phyloP scores from a whole-genome alignment of 305 asterid genomes.

The Stenogyne calaminthoides region DNA sequence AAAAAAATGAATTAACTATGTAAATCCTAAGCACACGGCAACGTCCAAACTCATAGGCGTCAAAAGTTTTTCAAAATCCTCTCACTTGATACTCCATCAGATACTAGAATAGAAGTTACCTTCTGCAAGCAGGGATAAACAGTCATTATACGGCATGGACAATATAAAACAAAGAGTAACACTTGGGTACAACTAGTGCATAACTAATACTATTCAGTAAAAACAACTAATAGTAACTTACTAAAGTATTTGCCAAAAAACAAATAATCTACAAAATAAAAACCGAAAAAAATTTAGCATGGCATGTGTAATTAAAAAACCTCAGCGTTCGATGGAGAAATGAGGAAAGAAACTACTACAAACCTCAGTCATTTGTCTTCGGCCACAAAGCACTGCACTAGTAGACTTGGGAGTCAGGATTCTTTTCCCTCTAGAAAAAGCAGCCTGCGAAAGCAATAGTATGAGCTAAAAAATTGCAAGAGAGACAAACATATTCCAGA shows the following conservation, averaged over 20 bases:
- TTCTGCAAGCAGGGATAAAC: constrained; percentile 53
- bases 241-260: neutral
- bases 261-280: neutral
- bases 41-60: constrained; percentile 23
- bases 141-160: neutral
- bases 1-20: constrained; percentile 31
- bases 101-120: constrained; percentile 69
- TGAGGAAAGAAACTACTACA: constrained; percentile 17
- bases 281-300: neutral
- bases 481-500: constrained; percentile 5
- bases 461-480: constrained; percentile 14
- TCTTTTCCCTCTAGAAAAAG: constrained; percentile 71
- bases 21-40: constrained; percentile 22
- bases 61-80: constrained; percentile 75
- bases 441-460: constrained; percentile 58
- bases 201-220: too few relatives aligned
- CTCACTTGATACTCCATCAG: constrained; percentile 63
- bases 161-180: too few relatives aligned
- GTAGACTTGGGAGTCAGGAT: constrained; percentile 63
- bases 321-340: neutral
- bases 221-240: too few relatives aligned
- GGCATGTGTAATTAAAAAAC: neutral
- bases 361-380: constrained; percentile 91
- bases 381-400: constrained; percentile 95
- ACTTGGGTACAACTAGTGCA: too few relatives aligned